A percentile compares a stretch with the other conserved stretches of the same genome.
These are phyloP conservation scores for Sphenostylis stenocarpa DNA, from an alignment of 306 rosid genomes.

Conservation along the genomic window DNA sequence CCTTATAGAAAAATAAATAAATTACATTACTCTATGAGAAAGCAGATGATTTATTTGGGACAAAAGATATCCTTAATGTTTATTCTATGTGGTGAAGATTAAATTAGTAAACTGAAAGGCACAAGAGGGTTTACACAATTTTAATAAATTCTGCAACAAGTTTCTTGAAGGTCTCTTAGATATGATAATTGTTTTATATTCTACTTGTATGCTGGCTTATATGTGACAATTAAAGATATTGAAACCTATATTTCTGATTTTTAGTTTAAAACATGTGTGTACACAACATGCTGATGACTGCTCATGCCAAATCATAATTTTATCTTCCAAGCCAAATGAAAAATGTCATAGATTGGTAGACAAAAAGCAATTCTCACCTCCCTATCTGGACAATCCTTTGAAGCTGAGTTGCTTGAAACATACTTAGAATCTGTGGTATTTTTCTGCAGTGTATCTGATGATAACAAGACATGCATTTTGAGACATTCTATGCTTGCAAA, in stretches of 20 bases:
- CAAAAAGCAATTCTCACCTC: constrained; percentile 42
- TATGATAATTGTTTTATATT: not conserved
- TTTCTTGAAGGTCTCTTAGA: not conserved
- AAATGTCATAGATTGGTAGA: not conserved
- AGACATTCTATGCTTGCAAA: constrained; percentile 33
- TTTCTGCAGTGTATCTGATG: constrained; percentile 33
- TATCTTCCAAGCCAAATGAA: not conserved
- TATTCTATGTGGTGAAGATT: not conserved
- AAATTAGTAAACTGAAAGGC: not conserved
- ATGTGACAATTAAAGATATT: not conserved
- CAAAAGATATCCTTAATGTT: not conserved
- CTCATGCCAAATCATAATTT: not conserved
- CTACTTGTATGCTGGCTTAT: not conserved
- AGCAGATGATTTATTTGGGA: not conserved
- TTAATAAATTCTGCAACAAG: too few species aligned
- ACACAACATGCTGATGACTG: not conserved
- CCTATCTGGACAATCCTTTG: constrained; percentile 1
- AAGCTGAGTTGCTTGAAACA: constrained; percentile 30
- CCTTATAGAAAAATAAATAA: constrained; percentile 25
- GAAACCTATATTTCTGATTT: not conserved
- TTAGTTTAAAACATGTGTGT: not conserved
- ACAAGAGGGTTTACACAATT: not conserved
- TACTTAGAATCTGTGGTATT: constrained; percentile 22
- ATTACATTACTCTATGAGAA: constrained; percentile 8
- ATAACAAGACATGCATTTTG: constrained; percentile 30